These are phyloP conservation scores for Xylona heveae DNA, from an alignment of 495 filamentous ascomycete genomes.

Conservation along the genomic window DNA sequence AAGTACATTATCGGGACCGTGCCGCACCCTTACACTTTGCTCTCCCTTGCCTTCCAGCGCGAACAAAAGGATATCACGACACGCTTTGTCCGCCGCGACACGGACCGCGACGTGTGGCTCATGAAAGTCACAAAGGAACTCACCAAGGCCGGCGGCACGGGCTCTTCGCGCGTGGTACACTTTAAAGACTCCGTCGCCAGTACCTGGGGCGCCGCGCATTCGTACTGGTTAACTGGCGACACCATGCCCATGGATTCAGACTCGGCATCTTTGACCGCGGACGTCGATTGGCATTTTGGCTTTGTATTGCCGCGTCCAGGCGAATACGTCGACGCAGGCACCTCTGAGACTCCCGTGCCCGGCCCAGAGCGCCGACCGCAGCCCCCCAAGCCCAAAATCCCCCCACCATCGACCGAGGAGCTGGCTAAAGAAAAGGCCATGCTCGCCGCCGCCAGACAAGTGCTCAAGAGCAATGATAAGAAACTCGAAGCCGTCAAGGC, in stretches of 20 bases:
- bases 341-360: constrained; percentile 27
- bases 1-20: constrained; percentile 69
- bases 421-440: constrained; percentile 34
- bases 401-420: constrained; percentile 11
- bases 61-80: constrained; percentile 28
- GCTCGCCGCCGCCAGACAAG: constrained; percentile 33
- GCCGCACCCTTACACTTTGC: constrained; percentile 75
- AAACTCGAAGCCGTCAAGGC: constrained; percentile 19
- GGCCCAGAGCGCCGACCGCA: constrained; percentile 17
- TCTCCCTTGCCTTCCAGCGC: constrained; percentile 30
- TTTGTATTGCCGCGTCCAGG: constrained; percentile 47
- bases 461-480: constrained; percentile 22
- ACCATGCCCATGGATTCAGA: constrained; percentile 22
- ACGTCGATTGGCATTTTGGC: constrained; percentile 77
- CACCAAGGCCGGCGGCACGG: constrained; percentile 33
- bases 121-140: constrained; percentile 46
- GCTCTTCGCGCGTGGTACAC: constrained; percentile 38
- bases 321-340: constrained; percentile 26
- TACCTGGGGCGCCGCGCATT: constrained; percentile 30
- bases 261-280: constrained; percentile 25
- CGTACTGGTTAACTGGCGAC: constrained; percentile 71
- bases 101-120: constrained; percentile 66
- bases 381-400: constrained; percentile 9
- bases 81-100: constrained; percentile 50
- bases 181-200: constrained; percentile 72